phyloP scores from a whole-genome alignment of 2,329 filamentous ascomycete genomes.

The Ascochyta pisi region DNA sequence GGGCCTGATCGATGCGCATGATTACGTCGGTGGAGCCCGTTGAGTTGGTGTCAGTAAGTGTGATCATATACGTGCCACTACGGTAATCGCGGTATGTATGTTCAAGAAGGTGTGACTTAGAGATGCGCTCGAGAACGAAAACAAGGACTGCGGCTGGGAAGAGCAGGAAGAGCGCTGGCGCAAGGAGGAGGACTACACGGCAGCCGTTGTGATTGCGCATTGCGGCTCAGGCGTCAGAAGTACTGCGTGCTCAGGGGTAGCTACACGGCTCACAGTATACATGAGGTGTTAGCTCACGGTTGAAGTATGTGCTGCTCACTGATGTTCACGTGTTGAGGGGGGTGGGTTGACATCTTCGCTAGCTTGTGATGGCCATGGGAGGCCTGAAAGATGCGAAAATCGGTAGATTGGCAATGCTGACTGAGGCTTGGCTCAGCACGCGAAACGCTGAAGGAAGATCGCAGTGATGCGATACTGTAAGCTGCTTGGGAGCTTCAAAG shows the following conservation, averaged over 20 bases:
- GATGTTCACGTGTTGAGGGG: neutral
- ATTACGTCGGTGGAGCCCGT: slow-evolving; percentile 16
- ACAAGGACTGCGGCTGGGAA: slow-evolving; percentile 30
- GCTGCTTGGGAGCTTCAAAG: too few species aligned
- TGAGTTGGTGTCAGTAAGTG: neutral
- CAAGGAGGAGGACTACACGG: slow-evolving; percentile 30
- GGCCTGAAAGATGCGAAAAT: neutral
- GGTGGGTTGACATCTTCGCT: neutral
- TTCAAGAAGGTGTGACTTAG: slow-evolving; percentile 22
- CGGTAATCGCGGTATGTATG: slow-evolving; percentile 21
- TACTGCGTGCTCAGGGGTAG: neutral
- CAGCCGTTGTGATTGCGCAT: slow-evolving; percentile 34
- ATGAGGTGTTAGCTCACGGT: neutral
- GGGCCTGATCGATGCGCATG: slow-evolving; percentile 21
- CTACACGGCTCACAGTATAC: neutral
- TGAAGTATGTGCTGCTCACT: neutral
- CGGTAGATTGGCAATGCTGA: neutral
- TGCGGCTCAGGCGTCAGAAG: neutral
- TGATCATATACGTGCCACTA: slow-evolving; percentile 21
- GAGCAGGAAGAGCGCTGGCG: slow-evolving; percentile 32
- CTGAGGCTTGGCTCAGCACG: neutral
- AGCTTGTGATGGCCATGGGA: neutral
- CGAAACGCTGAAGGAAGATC: too few species aligned
- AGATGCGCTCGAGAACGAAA: slow-evolving; percentile 38
- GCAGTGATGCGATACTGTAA: too few species aligned